A percentile compares a stretch with the other conserved stretches of the same genome.
Conservation (phyloP, 345 rosid genomes). For the Raphanus sativus region DNA sequence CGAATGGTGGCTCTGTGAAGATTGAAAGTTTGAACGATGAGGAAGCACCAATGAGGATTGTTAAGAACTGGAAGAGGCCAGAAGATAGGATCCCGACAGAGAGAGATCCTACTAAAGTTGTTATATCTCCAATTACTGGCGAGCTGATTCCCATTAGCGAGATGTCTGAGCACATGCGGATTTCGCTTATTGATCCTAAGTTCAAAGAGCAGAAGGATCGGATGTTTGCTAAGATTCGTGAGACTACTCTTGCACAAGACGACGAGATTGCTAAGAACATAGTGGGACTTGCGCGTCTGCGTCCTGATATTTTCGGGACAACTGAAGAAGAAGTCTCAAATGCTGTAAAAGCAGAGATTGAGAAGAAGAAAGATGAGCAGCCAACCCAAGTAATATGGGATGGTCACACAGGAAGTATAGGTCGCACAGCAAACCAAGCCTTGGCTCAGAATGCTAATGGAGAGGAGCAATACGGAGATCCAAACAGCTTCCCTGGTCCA, state of each 20-base stretch:
- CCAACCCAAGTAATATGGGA: constrained; percentile 98
- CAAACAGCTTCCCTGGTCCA: constrained; percentile 75
- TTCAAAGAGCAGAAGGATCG: constrained; percentile 93
- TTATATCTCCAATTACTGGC: constrained; percentile 85
- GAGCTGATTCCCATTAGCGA: constrained; percentile 82
- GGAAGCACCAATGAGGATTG: constrained; percentile 87
- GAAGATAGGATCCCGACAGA: constrained; percentile 81
- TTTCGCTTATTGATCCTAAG: constrained; percentile 89
- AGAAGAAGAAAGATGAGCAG: constrained; percentile 91
- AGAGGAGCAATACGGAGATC: constrained; percentile 57
- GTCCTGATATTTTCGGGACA: constrained; percentile 94
- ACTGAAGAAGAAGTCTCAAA: constrained; percentile 96
- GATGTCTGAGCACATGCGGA: constrained; percentile 94
- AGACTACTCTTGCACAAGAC: constrained; percentile 88
- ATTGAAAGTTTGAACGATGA: constrained; percentile 47
- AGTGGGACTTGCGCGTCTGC: constrained; percentile 82
- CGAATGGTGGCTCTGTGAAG: constrained; percentile 49
- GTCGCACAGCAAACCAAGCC: constrained; percentile 90
- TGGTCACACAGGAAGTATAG: constrained; percentile 92
- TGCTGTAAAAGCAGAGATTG: constrained; percentile 92
- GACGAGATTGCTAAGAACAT: constrained; percentile 89
- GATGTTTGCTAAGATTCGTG: constrained; percentile 92
- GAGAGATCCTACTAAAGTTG: constrained; percentile 78
- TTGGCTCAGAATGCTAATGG: constrained; percentile 60
- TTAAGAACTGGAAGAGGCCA: constrained; percentile 94